phyloP scores from a whole-genome alignment of 305 asterid genomes.

The Euphrasia arctica region DNA sequence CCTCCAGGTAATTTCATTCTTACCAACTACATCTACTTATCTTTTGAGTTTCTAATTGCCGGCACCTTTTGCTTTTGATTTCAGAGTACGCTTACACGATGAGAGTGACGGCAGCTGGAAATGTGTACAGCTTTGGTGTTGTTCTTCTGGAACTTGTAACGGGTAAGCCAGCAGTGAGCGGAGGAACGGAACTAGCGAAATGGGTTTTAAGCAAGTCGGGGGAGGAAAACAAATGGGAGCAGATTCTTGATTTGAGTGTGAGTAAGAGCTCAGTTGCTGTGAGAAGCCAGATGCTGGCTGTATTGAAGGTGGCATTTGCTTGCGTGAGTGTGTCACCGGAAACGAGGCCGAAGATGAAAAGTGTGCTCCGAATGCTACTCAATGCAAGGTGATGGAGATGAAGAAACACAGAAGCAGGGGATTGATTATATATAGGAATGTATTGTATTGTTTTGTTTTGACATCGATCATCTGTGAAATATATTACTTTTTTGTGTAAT shows the following conservation, averaged over 20 bases:
- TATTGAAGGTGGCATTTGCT: slow-evolving; percentile 70
- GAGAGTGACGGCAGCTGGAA: slow-evolving; percentile 83
- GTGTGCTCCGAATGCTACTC: no score
- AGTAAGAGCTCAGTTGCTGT: slow-evolving; percentile 52
- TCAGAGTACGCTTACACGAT: slow-evolving; percentile 89
- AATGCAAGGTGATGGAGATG: not conserved
- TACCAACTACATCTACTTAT: not conserved
- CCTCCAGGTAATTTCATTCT: slow-evolving; percentile 62
- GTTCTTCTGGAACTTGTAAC: slow-evolving; percentile 75
- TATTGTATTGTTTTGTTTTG: no score
- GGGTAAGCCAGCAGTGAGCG: slow-evolving; percentile 73
- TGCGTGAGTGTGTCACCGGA: slow-evolving; percentile 69
- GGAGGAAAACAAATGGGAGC: slow-evolving; percentile 57
- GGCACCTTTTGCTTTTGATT: not conserved
- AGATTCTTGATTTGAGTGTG: slow-evolving; percentile 58
- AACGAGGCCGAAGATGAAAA: slow-evolving; percentile 74
- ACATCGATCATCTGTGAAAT: no score
- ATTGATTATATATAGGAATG: no score
- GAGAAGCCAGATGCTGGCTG: slow-evolving; percentile 77
- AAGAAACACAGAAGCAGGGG: not conserved
- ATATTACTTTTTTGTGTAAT: no score
- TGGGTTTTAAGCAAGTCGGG: slow-evolving; percentile 49
- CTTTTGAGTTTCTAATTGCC: not conserved
- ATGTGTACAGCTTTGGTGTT: slow-evolving; percentile 81
- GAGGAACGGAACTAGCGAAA: slow-evolving; percentile 75